Evolutionary conservation across 768 basidiomycete genomes (phyloP), one percentile per base, ranked within the genome.

Genomic region (Tephrocybe sp.): DNA sequence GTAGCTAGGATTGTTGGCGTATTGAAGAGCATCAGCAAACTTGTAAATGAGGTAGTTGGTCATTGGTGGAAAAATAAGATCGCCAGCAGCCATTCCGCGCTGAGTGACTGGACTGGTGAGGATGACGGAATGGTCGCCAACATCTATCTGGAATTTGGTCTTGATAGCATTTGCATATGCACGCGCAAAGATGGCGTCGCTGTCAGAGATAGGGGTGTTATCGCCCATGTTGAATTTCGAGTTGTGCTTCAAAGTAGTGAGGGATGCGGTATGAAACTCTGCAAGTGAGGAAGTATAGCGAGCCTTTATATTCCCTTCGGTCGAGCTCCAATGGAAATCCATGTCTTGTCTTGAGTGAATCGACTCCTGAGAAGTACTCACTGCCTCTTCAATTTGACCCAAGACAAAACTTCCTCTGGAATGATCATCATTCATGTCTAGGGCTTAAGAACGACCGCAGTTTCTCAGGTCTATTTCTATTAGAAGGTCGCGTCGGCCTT

Each of bases 131-230:
- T 45, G 30, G 6, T 47, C 26, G 33, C 51, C 51, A 47, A 39
- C 51, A 31, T 48, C 45, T 26, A 46, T 16, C 36, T 39, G 45
- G 23, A 52, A 39, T 40, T 39, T 48, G 31, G 20, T 38, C n/a
- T 47, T 52, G 35, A 47, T 14, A 32, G 45, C 45, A 46, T 14
- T 20, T 7, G 43, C 44, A 40, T 52, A 47, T 8, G 36, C 51
- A 30, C 34, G 51, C n/a, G 44, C 51, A n/a, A 47, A 52, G 51
- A 52, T 45, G 44, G 33, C 34, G 43, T 45, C 51, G 34, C 5
- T 19, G 13, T 22, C 32, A 33, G 51, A 52, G 12, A 52, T 13
- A 36, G 51, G 51, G 10, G 22, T 33, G 36, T 39, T 26, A 45
- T 39, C 35, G 45, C 19, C 46, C 45, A 46, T 46, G 32, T 17